Base-by-base conservation (phyloP, 1,139 yeast genomes). In the Kazachstania sp. region DNA sequence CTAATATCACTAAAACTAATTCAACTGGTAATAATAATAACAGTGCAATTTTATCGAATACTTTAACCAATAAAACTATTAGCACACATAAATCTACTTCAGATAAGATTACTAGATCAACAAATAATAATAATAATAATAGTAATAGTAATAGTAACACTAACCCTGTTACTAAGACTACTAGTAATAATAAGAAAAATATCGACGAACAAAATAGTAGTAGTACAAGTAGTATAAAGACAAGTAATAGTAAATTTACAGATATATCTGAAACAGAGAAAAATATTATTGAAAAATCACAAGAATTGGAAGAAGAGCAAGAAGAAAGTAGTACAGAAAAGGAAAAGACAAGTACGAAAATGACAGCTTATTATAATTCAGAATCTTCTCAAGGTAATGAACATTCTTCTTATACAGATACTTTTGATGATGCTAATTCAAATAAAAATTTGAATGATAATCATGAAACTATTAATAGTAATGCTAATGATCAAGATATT, bases 261-360 rank as follows among this genome's bases (percentile, higher is more conserved):
- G 36, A 32, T 15, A 3, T 15, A 15, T 32, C 36, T 19, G 18
- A 37, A 52, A 49, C 26, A 54, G 50, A 23, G 56, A 52, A 12
- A 57, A 49, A 26, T 51, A 50, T 20, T 53, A 50, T 13, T 37
- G 49, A 50, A 29, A 52, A 47, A 11, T 51, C 48, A 31, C 52
- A 45, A n/a, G 48, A 46, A 29, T 37, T 45, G 9, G 51, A 46
- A 18, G 31, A 34, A 11, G 48, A 45, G 35, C 51, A 49, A 41
- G 51, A 48, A 19, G 41, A 46, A 32, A 50, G 40, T 13, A 52
- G 51, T 37, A 43, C 42, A 37, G 51, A 49, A 34, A 31, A 40
- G 37, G 43, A 40, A 32, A 23, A 31, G 13, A 18, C 30, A 40
- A 40, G 36, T 20, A 31, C 37, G 12, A 40, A 40, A 40, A 42